Evolutionary conservation across 148 eudicot genomes (phyloP).

Genomic region (Amaranthus palmeri): DNA sequence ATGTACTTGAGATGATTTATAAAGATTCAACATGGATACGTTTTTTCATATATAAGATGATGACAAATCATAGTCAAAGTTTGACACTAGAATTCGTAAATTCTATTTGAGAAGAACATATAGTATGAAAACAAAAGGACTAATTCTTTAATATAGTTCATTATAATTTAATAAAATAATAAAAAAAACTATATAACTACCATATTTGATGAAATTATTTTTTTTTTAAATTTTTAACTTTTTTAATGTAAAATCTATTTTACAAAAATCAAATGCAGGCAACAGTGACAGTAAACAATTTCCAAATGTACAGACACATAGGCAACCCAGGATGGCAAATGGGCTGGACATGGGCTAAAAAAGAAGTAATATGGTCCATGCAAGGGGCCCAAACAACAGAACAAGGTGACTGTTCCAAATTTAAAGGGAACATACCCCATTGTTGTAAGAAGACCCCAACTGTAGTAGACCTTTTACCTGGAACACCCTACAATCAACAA

Average conservation of each 20-base stretch:
- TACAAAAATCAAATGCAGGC: slow-evolving; percentile 40
- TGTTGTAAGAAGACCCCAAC: slow-evolving; percentile 78
- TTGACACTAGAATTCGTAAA: too few species aligned
- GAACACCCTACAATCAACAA: slow-evolving; percentile 81
- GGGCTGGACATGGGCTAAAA: slow-evolving; percentile 93
- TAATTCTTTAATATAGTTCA: too few species aligned
- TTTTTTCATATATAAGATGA: too few species aligned
- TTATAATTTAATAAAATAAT: too few species aligned
- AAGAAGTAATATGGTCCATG: slow-evolving; percentile 92
- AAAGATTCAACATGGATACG: too few species aligned
- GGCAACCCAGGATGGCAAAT: slow-evolving; percentile 79
- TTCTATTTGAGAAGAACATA: too few species aligned
- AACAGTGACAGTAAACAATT: slow-evolving; percentile 67
- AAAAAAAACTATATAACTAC: too few species aligned
- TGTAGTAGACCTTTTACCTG: slow-evolving; percentile 73
- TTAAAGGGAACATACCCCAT: slow-evolving; percentile 74
- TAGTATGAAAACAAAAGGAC: too few species aligned
- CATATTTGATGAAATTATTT: too few species aligned
- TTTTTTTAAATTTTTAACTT: too few species aligned
- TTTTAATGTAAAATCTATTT: neutral
- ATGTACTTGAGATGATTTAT: too few species aligned
- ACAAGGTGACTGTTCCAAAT: slow-evolving; percentile 93
- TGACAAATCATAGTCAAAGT: too few species aligned
- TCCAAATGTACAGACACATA: slow-evolving; percentile 81
- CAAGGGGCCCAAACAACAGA: slow-evolving; percentile 80